Evolutionary conservation across 2,329 filamentous ascomycete species (phyloP), one percentile per base, ranked within the genome.

Genomic region (Cordyceps javanica): DNA sequence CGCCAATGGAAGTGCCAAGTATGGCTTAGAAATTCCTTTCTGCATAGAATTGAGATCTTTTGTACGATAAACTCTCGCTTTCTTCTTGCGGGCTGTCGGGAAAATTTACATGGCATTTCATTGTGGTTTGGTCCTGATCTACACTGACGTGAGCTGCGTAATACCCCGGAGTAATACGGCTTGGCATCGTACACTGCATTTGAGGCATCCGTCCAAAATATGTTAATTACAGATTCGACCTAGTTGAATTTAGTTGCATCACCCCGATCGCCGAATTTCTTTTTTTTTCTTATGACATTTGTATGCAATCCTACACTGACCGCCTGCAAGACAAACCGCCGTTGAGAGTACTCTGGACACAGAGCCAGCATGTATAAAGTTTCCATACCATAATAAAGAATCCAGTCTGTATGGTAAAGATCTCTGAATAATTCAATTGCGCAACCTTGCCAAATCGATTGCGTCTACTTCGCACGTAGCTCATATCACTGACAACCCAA

Each of bases 131-230:
- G 1, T 42, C 32, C 38, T 21, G n/a, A 34, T 42, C 38, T 42
- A 42, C 38, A 32, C 50, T 42, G 50, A 53, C 50, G 50, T 53
- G 50, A 53, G 50, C 14, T 34, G 50, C 50, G 19, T 53, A 42
- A 52, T 53, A 39, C 25, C 50, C 46, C 32, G 11, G 36, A 30
- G 50, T 53, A 53, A 53, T 32, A 53, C 50, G n/a, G 13, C 38
- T 53, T 53, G 50, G 50, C 50, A 14, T 1, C 2, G 25, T 10
- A 42, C 26, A 28, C 50, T 42, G 23, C 26, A 30, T 21, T 11
- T 7, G n/a, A 1, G 9, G 3, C 28, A 30, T 14, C n/a, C n/a
- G n/a, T n/a, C n/a, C n/a, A n/a, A n/a, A n/a, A n/a, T n/a, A n/a
- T n/a, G n/a, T n/a, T n/a, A n/a, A n/a, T n/a, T n/a, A n/a, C 30